Evolutionary conservation across 2,329 filamentous ascomycete genomes (phyloP), one percentile per base, ranked within the genome.

Genomic region (Xylaria hypoxylon): DNA sequence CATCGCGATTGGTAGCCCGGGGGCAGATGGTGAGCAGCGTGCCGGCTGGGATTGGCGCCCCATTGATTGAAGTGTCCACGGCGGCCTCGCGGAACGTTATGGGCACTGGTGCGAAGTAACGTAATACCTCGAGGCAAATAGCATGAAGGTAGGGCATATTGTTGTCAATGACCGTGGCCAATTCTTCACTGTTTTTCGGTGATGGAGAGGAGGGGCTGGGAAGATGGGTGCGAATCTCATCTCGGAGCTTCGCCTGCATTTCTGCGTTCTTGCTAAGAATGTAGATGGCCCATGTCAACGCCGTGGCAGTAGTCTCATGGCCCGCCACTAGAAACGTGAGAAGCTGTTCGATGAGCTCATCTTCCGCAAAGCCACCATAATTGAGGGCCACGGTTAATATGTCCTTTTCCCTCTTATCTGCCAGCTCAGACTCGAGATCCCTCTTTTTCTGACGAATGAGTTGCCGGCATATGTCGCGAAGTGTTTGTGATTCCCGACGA

Each of bases 301-400:
- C 64, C 2, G 69, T 69, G 0, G 69, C 64, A 13, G 67, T 69
- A 1, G 69, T 71, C 38, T 71, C 69, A 22, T 71, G 69, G 1
- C 69, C 69, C 0, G 68, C 67, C 4, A 52, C 68, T 2, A 71
- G 28, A 15, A 71, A 71, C 0, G 69, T 71, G 58, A 71, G 58
- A 5, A 69, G 59, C 57, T 71, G 69, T 31, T 71, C 67, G 33
- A 71, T 56, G 10, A 71, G 69, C 35, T 69, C 67, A 17, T 69
- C 67, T 45, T 71, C 69, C 7, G 67, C 65, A 26, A 71, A 69
- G 17, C 64, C 67, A 26, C 69, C 69, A 7, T 69, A 68, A 1
- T 65, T 68, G 19, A 71, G 62, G 11, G 69, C 64, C 10, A 71
- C 69, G 1, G 69, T 69, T 13, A 71, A 28, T 48, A 71, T 71